phyloP scores from a whole-genome alignment of 805 yeast genomes.

The Yamadazyma phyllophila region DNA sequence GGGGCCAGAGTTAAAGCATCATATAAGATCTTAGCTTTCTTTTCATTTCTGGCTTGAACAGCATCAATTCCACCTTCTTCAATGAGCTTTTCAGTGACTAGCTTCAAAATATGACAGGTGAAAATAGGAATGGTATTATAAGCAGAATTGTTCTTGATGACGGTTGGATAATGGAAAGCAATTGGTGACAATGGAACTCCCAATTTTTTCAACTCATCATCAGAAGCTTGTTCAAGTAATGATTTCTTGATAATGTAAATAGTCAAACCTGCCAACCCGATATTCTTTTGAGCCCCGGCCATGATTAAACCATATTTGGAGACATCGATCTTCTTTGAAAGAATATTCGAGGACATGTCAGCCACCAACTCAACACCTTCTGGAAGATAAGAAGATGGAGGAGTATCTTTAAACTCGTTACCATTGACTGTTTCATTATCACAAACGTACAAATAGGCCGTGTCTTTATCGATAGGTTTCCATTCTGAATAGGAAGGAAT shows the following conservation, averaged over 20 bases:
- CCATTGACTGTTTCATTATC: conserved; percentile 98
- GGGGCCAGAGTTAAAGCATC: conserved; percentile 63
- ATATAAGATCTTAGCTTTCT: conserved; percentile 67
- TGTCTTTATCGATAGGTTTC: conserved; percentile 53
- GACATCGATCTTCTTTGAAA: conserved; percentile 78
- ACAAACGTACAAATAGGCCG: conserved; percentile 86
- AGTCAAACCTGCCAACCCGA: conserved; percentile 95
- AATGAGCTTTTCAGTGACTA: conserved; percentile 66
- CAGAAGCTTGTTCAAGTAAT: conserved; percentile 65
- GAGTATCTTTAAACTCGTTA: conserved; percentile 64
- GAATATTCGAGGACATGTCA: conserved; percentile 91
- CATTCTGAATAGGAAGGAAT: conserved; percentile 68
- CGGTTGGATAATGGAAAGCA: conserved; percentile 83
- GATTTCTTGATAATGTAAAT: conserved; percentile 85
- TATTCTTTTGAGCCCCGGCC: conserved; percentile 99
- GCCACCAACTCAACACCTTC: conserved; percentile 78
- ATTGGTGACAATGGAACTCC: conserved; percentile 83
- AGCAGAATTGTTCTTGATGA: conserved; percentile 84
- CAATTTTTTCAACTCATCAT: conserved; percentile 54
- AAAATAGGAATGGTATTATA: conserved; percentile 96
- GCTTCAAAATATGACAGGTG: conserved; percentile 79
- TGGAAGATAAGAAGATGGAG: conserved; percentile 57
- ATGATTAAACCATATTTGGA: conserved; percentile 82
- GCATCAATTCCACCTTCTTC: conserved; percentile 67
- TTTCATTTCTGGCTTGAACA: conserved; percentile 55